Evolutionary conservation across 2,329 filamentous ascomycete species (phyloP).

Genomic region (Emergomyces africanus): DNA sequence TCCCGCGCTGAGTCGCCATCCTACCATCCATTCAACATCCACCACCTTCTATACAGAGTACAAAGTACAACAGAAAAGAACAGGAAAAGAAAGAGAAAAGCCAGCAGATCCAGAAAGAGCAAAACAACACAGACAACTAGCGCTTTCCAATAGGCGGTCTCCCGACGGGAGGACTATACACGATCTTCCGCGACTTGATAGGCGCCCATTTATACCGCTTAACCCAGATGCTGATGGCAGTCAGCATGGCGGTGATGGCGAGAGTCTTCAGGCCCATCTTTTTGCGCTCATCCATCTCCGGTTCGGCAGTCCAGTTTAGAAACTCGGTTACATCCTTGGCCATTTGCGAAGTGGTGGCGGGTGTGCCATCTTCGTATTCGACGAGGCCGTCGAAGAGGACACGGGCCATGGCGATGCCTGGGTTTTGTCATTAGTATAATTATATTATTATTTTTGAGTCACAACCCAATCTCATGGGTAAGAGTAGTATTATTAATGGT

Average conservation of each 20-base stretch:
- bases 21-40: slow-evolving; percentile 33
- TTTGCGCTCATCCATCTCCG: slow-evolving; percentile 99
- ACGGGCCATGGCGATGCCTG: slow-evolving; percentile 92
- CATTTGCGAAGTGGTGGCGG: slow-evolving; percentile 95
- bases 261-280: slow-evolving; percentile 99
- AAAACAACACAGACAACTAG: not conserved
- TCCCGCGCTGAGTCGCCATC: slow-evolving; percentile 55
- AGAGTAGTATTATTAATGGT: not conserved
- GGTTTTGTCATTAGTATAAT: too few relatives aligned
- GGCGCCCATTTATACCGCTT: slow-evolving; percentile 99
- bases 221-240: slow-evolving; percentile 86
- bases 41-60: not conserved
- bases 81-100: not conserved
- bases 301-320: slow-evolving; percentile 97
- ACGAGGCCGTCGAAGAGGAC: slow-evolving; percentile 95
- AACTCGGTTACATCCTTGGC: slow-evolving; percentile 99
- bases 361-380: slow-evolving; percentile 94
- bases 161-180: slow-evolving; percentile 60
- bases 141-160: slow-evolving; percentile 11
- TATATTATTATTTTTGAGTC: not conserved
- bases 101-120: not conserved
- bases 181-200: slow-evolving; percentile 89
- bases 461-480: not conserved
- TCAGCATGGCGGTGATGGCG: slow-evolving; percentile 62
- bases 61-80: not conserved